Base-by-base conservation (phyloP, 2,329 filamentous ascomycete genomes). In the Chaetomiaceae sp. region DNA sequence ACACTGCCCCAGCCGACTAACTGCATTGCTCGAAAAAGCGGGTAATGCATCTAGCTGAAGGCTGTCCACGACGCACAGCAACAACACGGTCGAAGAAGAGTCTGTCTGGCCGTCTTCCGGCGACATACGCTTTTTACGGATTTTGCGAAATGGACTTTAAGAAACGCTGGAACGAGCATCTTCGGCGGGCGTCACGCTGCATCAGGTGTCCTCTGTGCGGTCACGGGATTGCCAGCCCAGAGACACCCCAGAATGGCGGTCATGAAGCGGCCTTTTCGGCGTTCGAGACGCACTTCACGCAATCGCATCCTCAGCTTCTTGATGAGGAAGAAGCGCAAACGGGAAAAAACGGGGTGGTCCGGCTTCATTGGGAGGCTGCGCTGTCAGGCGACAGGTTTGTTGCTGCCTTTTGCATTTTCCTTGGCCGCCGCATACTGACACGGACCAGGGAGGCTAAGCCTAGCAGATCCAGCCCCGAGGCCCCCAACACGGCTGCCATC, bases 241-340 rank as follows among this genome's bases (percentile, higher is more conserved):
- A 56, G 44, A 6, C 19, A 1, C 29, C 43, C 19, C 22, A 33
- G 9, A 19, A 33, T 20, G 23, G 11, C 14, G 9, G 23, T 7
- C 11, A 5, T 12, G 47, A n/a, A 25, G n/a, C 40, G 14, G 25
- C 36, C 15, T 15, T 47, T 11, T 36, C n/a, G 1, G 33, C 8
- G 4, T 60, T 58, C 27, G 29, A 55, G 22, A 23, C 45, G 12
- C 59, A 60, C 31, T 6, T 60, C 15, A 25, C 36, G 15, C 37
- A 42, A 4, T 23, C n/a, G 3, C 59, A 61, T 31, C 8, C 54
- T 12, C n/a, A 39, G 7, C 17, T 47, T 17, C 47, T 59, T 40
- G 25, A 37, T 6, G 52, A 60, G 25, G 48, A 52, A 22, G 6
- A 31, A 25, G 29, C 47, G n/a, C 54, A 58, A 3, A 34, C 52